Base-by-base conservation (phyloP, 768 basidiomycete species). In the Bullera alba region DNA sequence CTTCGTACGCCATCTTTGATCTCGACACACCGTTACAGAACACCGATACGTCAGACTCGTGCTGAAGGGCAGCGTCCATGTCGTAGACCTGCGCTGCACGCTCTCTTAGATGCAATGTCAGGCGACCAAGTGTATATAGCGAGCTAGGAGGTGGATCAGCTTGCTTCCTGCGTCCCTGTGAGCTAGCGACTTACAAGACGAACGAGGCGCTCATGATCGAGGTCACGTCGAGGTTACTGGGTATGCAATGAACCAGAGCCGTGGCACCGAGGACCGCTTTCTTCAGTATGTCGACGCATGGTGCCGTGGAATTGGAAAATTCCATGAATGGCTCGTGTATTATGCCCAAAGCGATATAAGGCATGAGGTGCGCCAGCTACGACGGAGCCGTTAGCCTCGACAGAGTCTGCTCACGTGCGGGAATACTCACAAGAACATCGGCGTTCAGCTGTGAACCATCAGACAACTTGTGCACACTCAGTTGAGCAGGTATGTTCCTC, bases 241-340 rank as follows among this genome's bases (percentile, higher is more conserved):
- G 65, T 16, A 67, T 62, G 5, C 59, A 34, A 42, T 67, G 58
- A 8, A 67, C n/a, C n/a, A n/a, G n/a, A n/a, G n/a, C n/a, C n/a
- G n/a, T n/a, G n/a, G n/a, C n/a, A n/a, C n/a, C n/a, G n/a, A n/a
- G n/a, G n/a, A n/a, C n/a, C n/a, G n/a, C n/a, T n/a, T n/a, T n/a
- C n/a, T n/a, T n/a, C n/a, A n/a, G n/a, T n/a, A n/a, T n/a, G n/a
- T n/a, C n/a, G n/a, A n/a, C n/a, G n/a, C n/a, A n/a, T n/a, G n/a
- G n/a, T n/a, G n/a, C n/a, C n/a, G n/a, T n/a, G n/a, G n/a, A n/a
- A n/a, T n/a, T n/a, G n/a, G n/a, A n/a, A n/a, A n/a, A 51, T 22
- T 51, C 39, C 22, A 59, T 21, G 48, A 67, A 63, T 4, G 61
- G 57, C 46, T 67, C 65, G 34, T 60, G 46, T 12, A 67, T 22